These are phyloP conservation scores for Diaporthe aspalathi DNA, from an alignment of 2,329 filamentous ascomycete genomes.

Conservation along the genomic window DNA sequence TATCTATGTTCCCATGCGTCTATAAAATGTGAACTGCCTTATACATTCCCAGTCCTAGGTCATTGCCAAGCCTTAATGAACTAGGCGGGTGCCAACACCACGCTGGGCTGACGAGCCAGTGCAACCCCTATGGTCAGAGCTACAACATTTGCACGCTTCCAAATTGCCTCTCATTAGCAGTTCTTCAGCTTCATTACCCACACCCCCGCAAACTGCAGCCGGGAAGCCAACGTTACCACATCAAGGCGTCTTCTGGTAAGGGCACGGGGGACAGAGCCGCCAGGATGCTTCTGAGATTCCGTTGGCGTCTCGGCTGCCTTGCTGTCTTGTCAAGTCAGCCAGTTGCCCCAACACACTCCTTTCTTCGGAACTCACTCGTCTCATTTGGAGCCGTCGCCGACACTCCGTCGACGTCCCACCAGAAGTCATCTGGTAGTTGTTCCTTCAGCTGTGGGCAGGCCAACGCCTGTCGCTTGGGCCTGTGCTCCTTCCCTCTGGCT, in stretches of 20 bases:
- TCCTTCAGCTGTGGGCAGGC: not conserved
- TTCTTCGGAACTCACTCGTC: not conserved
- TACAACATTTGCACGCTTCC: not conserved
- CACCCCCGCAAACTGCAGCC: too few relatives aligned
- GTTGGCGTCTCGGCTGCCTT: not conserved
- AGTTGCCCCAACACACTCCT: not conserved
- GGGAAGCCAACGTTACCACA: too few relatives aligned
- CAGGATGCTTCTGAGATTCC: not conserved
- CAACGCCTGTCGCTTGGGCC: not conserved
- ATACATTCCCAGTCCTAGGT: not conserved
- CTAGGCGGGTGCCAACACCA: not conserved
- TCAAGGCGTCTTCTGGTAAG: not conserved
- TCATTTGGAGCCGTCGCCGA: not conserved
- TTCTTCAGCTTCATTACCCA: not conserved
- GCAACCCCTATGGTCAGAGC: too few relatives aligned
- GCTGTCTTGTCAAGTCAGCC: not conserved
- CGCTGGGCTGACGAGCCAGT: not conserved
- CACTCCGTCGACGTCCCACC: not conserved
- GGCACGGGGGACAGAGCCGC: not conserved
- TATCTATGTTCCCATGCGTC: not conserved
- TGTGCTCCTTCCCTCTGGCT: not conserved
- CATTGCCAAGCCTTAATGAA: too few relatives aligned
- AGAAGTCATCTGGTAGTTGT: too few relatives aligned
- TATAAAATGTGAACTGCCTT: not conserved
- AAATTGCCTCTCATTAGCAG: not conserved